Evolutionary conservation across 2,329 filamentous ascomycete genomes (phyloP), one percentile per base, ranked within the genome.

Genomic region (Rhinocladiella mackenziei): DNA sequence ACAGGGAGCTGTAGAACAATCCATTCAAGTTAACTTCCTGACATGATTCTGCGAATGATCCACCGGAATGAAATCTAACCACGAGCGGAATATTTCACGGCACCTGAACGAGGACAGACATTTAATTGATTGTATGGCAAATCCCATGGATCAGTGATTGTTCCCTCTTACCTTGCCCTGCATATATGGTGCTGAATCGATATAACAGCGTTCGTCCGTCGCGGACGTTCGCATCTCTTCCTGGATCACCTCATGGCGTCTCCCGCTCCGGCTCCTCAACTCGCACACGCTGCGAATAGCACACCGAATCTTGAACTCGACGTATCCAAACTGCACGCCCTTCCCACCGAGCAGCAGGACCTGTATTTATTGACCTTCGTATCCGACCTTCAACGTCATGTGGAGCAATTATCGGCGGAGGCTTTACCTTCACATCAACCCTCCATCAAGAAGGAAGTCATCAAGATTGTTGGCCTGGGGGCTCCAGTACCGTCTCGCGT

Each of bases 261-360:
- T 35, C n/a, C 42, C 22, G n/a, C 43, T 32, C 42, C 43, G 10
- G 28, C 35, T 31, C 30, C 45, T 26, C 39, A 47, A 17, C 10
- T 33, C 19, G 48, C 41, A 41, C 39, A 40, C 25, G 28, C 41
- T 22, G 43, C 37, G 28, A 53, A 53, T 28, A 48, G 51, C 40
- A 45, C 34, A 23, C 15, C 45, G 13, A 37, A 49, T 20, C 48
- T 48, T 38, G 86, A 95, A 72, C 85, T 98, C 64, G 89, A 98
- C 63, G 71, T 95, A 56, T 72, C 82, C 59, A 95, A 95, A 74
- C 81, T 98, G 35, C 84, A 95, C 66, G 77, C 86, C 39, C 79
- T 97, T 34, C 87, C 91, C 31, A 81, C 86, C 41, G 92, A 98
- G 69, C 92, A 98, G 65, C 92, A 98, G 68, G 89, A 96, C 60